Evolutionary conservation across 257 asterid genomes (phyloP), one percentile per base, ranked within the genome.

Genomic region (Lycium barbarum): DNA sequence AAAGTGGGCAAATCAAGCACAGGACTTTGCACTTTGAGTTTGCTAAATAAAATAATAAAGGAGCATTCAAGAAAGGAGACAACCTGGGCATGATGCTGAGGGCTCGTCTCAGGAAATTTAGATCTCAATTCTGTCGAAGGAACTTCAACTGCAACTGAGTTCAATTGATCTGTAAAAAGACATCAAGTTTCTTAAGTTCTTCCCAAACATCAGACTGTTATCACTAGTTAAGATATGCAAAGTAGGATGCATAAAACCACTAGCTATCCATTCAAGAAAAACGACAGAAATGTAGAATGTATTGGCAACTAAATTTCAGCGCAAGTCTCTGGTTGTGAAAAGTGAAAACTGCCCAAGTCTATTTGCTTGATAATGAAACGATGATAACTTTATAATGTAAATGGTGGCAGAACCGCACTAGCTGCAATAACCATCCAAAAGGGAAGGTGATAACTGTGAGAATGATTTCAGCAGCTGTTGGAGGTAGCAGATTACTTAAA

Each of bases 71-170:
- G 79, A 66, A 81, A 82, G 83, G 80, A 86, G 88, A 84, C 66
- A 80, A 95, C 99, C 99, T 89, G 78, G 38, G 84, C 80, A 71
- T 86, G 88, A 87, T 87, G 87, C 83, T 83, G 87, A 79, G 89
- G 88, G 83, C 53, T 72, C 45, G 58, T 79, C 68, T 89, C 89
- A 40, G 9, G 83, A 33, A 72, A 62, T 81, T 79, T 84, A 78
- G 92, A 83, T 73, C 88, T 85, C 83, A 81, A 83, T 61, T 84
- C 88, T 73, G 55, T 84, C 76, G 82, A 78, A 78, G 70, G 89
- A 73, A 87, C 89, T 84, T 88, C 88, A 65, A 81, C 66, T 61
- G 74, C 86, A 54, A 85, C 80, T 83, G 87, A 84, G 79, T 54
- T 84, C 85, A 90, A 80, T 84, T 57, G 87, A 57, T 88, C 94